A percentile compares a stretch with the other conserved stretches of the same genome.
Evolutionary conservation across 345 rosid species (phyloP).

Genomic region (Populus simonii): DNA sequence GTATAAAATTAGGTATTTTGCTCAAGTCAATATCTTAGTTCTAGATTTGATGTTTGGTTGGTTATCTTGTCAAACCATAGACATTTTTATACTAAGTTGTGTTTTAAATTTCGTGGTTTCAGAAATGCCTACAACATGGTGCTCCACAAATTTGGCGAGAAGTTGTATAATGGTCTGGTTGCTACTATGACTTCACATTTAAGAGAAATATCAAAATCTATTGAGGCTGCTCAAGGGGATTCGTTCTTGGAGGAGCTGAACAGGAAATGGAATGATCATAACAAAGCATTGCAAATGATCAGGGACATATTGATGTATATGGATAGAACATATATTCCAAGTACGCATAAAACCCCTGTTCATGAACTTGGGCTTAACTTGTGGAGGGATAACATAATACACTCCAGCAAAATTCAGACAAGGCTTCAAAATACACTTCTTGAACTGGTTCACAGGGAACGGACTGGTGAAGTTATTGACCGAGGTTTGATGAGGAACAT

Average conservation of each 20-base stretch:
- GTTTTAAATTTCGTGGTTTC: constrained; percentile 8
- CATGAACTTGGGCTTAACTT: constrained; percentile 86
- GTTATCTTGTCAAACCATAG: not conserved
- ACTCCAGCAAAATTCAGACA: constrained; percentile 63
- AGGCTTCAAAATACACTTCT: constrained; percentile 79
- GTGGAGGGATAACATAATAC: constrained; percentile 89
- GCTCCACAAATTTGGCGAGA: constrained; percentile 93
- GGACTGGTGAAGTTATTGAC: constrained; percentile 89
- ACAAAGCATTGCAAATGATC: constrained; percentile 95
- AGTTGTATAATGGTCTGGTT: constrained; percentile 75
- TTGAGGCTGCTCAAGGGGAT: constrained; percentile 93
- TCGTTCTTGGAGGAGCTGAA: constrained; percentile 85
- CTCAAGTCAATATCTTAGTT: not conserved
- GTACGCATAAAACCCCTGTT: constrained; percentile 77
- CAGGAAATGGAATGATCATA: constrained; percentile 96
- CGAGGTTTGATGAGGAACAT: constrained; percentile 90
- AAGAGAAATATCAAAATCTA: constrained; percentile 66
- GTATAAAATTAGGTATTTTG: not conserved
- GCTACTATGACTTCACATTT: constrained; percentile 88
- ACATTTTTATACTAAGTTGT: not conserved
- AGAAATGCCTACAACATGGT: constrained; percentile 99
- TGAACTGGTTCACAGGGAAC: constrained; percentile 72
- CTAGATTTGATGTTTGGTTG: not conserved
- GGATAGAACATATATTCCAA: constrained; percentile 90
- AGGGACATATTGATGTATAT: constrained; percentile 97